Conservation (phyloP, 2,329 filamentous ascomycete species). For the Fusarium vanettenii region DNA sequence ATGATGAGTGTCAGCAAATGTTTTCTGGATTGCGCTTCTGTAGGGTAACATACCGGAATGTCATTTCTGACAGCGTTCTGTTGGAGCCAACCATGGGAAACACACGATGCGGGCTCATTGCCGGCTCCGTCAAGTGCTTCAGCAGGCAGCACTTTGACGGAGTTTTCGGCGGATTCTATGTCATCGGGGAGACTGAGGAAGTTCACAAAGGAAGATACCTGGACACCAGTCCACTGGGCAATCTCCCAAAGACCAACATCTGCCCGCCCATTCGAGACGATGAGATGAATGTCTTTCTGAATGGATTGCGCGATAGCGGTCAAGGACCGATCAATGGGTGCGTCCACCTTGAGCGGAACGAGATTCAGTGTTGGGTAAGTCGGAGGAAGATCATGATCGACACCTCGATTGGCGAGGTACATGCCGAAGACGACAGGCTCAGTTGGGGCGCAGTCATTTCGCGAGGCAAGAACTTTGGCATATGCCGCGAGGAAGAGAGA, state of each 20-base stretch:
- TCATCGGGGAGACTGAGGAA: slow-evolving; percentile 70
- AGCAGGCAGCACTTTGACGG: slow-evolving; percentile 12
- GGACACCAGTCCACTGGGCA: slow-evolving; percentile 77
- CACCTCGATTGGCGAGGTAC: slow-evolving; percentile 82
- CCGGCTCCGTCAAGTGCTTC: neutral
- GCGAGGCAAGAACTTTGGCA: slow-evolving; percentile 58
- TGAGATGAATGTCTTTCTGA: slow-evolving; percentile 74
- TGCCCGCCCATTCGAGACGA: slow-evolving; percentile 64
- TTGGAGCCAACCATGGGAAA: slow-evolving; percentile 22
- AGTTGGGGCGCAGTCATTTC: slow-evolving; percentile 46
- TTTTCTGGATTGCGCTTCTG: no score
- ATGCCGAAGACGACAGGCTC: slow-evolving; percentile 74
- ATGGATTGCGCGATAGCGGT: slow-evolving; percentile 67
- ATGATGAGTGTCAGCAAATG: neutral
- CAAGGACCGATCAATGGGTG: slow-evolving; percentile 49
- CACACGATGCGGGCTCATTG: neutral
- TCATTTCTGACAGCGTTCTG: slow-evolving; percentile 39
- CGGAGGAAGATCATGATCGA: slow-evolving; percentile 58
- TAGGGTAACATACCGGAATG: slow-evolving; percentile 44
- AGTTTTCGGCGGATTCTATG: neutral
- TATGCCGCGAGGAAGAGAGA: slow-evolving; percentile 80
- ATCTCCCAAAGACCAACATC: slow-evolving; percentile 77
- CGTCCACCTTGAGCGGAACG: slow-evolving; percentile 73
- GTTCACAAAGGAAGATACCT: slow-evolving; percentile 81
- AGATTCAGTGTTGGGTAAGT: slow-evolving; percentile 82